Evolutionary conservation across 768 basidiomycete species (phyloP).

Genomic region (Rhodosporidiobolus odoratus): DNA sequence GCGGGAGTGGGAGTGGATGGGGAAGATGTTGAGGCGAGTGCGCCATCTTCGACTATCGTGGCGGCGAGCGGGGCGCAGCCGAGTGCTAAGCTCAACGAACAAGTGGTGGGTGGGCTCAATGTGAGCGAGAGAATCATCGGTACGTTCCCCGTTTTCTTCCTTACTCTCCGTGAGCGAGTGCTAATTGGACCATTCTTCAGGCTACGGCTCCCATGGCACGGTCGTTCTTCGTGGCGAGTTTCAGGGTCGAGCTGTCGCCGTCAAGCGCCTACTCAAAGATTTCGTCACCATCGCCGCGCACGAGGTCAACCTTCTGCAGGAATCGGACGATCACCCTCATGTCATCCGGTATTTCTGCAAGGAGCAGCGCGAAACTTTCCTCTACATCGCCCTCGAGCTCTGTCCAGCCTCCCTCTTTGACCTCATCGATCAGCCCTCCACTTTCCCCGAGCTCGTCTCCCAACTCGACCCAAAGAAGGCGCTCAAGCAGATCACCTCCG

Average conservation of each 20-base stretch:
- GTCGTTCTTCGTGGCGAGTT: conserved; percentile 89
- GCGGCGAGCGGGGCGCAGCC: not conserved
- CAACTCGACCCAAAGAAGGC: conserved; percentile 83
- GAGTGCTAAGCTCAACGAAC: conserved; percentile 41
- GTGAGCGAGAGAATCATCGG: conserved; percentile 49
- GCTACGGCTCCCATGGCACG: conserved; percentile 93
- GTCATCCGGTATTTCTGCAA: conserved; percentile 98
- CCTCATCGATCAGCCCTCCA: conserved; percentile 70
- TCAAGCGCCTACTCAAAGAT: conserved; percentile 89
- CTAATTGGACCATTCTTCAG: conserved; percentile 50
- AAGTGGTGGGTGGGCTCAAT: conserved; percentile 42
- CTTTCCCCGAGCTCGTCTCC: conserved; percentile 65
- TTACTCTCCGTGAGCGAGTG: not conserved
- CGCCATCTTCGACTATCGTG: conserved; percentile 36
- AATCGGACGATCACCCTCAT: conserved; percentile 96
- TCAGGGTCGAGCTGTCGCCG: conserved; percentile 97
- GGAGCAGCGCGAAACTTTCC: conserved; percentile 84
- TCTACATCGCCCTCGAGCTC: conserved; percentile 94
- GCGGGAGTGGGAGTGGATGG: not conserved
- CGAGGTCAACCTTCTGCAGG: conserved; percentile 89
- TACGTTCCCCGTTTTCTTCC: conserved; percentile 15
- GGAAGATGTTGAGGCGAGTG: conserved; percentile 12
- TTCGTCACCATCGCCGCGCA: conserved; percentile 90
- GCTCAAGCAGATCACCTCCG: conserved; percentile 75
- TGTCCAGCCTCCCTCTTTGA: conserved; percentile 87